Conservation (phyloP, 2,329 filamentous ascomycete genomes). For the Alternaria sp. region DNA sequence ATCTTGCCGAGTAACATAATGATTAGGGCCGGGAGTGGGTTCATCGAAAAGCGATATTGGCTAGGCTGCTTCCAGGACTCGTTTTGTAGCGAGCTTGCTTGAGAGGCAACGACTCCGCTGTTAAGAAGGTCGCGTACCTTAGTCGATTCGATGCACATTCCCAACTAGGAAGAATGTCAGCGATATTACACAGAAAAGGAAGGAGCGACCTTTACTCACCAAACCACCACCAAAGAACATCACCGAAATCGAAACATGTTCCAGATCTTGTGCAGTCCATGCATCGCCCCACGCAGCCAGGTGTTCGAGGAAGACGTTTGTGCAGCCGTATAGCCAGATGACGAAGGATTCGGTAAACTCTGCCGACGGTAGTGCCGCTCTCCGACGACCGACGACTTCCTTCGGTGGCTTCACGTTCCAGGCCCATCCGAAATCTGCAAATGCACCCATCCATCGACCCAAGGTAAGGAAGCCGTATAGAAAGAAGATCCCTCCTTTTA, state of each 20-base stretch:
- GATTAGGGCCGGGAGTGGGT: slow-evolving; percentile 85
- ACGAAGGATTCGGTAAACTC: slow-evolving; percentile 90
- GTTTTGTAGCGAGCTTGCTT: slow-evolving; percentile 32
- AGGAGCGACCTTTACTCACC: slow-evolving; percentile 58
- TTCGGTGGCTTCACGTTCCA: slow-evolving; percentile 82
- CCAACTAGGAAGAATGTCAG: slow-evolving; percentile 56
- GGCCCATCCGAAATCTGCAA: slow-evolving; percentile 89
- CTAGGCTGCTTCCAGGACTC: slow-evolving; percentile 64
- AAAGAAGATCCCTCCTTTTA: slow-evolving; percentile 95
- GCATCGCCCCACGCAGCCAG: slow-evolving; percentile 72
- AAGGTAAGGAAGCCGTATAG: slow-evolving; percentile 89
- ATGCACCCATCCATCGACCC: slow-evolving; percentile 88
- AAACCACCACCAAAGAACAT: slow-evolving; percentile 93
- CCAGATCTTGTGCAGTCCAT: slow-evolving; percentile 82
- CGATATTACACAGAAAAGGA: slow-evolving; percentile 18
- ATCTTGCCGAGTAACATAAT: slow-evolving; percentile 88
- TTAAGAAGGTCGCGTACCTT: slow-evolving; percentile 71
- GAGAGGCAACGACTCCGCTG: slow-evolving; percentile 53
- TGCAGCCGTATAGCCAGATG: slow-evolving; percentile 87
- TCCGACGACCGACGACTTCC: slow-evolving; percentile 67
- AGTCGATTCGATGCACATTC: slow-evolving; percentile 80
- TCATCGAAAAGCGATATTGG: slow-evolving; percentile 77
- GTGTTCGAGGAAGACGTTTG: slow-evolving; percentile 93
- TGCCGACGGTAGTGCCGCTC: slow-evolving; percentile 69
- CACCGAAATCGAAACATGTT: slow-evolving; percentile 90